Conservation (phyloP, 1,284 basidiomycete species). For the Trametes hirsuta region DNA sequence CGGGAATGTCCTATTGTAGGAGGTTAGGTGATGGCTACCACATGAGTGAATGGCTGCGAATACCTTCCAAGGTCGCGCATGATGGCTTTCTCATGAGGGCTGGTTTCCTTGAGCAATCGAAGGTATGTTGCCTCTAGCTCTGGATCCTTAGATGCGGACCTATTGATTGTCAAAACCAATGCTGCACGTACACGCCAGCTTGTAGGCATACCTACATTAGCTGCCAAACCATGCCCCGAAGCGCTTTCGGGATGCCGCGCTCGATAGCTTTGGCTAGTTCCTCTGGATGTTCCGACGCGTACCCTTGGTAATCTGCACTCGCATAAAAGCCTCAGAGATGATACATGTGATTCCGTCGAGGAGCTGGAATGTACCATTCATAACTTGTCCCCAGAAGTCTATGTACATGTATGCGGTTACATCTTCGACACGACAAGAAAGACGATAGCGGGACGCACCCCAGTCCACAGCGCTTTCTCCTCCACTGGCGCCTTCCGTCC, state of each 20-base stretch:
- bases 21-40: neutral
- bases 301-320: conserved; percentile 77
- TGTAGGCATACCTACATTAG: conserved; percentile 70
- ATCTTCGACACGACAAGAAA: conserved; percentile 9
- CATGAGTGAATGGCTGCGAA: conserved; percentile 2
- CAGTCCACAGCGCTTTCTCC: conserved; percentile 58
- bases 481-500: conserved; percentile 32
- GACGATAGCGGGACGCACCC: conserved; percentile 54
- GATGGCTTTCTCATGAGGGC: conserved; percentile 93
- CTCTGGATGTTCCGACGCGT: conserved; percentile 78
- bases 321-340: neutral
- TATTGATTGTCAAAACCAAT: conserved; percentile 31
- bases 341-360: neutral
- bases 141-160: conserved; percentile 88
- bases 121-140: conserved; percentile 89
- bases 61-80: conserved; percentile 86
- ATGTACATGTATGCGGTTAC: conserved; percentile 32
- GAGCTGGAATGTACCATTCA: conserved; percentile 62
- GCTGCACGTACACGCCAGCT: neutral
- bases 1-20: conserved; percentile 81
- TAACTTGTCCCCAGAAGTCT: conserved; percentile 97
- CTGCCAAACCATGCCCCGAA: conserved; percentile 98
- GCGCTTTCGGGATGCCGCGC: conserved; percentile 82
- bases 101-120: conserved; percentile 80
- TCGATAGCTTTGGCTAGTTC: conserved; percentile 91